Percentiles rank a stretch among this genome's conserved stretches.
Conservation (phyloP, 805 yeast genomes). For the Candida oleophila region DNA sequence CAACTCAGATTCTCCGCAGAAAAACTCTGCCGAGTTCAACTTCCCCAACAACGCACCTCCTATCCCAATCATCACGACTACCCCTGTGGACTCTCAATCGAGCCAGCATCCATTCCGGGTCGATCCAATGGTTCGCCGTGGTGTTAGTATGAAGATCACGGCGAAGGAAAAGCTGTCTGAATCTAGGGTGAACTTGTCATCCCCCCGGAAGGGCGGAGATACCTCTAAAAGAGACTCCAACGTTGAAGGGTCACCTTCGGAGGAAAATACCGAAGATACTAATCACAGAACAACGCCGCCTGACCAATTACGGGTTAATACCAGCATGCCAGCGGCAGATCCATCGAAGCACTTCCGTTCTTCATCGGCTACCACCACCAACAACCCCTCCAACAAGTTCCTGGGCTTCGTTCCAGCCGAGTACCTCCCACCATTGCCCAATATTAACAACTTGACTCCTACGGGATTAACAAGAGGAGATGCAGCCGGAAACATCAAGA, state of each 20-base stretch:
- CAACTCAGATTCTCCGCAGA: slow-evolving; percentile 8
- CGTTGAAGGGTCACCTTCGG: not conserved
- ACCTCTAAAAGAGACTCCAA: not conserved
- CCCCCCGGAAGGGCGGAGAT: slow-evolving; percentile 4
- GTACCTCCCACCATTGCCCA: slow-evolving; percentile 45
- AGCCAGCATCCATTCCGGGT: slow-evolving; percentile 11
- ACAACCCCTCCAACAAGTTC: slow-evolving; percentile 16
- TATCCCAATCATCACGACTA: slow-evolving; percentile 8
- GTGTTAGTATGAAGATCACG: slow-evolving; percentile 61
- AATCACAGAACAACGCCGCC: not conserved
- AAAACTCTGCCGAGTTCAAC: slow-evolving; percentile 5
- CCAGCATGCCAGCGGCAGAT: not conserved
- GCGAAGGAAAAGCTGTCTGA: slow-evolving; percentile 47
- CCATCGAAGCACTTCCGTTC: slow-evolving; percentile 16
- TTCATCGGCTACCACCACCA: slow-evolving; percentile 19
- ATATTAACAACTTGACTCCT: slow-evolving; percentile 24
- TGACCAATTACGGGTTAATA: slow-evolving; percentile 1
- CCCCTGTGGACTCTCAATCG: slow-evolving; percentile 10
- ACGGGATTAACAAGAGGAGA: slow-evolving; percentile 10
- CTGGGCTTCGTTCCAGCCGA: slow-evolving; percentile 44
- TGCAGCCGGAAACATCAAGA: slow-evolving; percentile 18
- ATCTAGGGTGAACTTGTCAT: slow-evolving; percentile 23
- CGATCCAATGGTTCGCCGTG: slow-evolving; percentile 55
- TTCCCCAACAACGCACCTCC: slow-evolving; percentile 11
- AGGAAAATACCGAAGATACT: not conserved